Conservation (phyloP, 257 asterid genomes). For the Solanum paucissectum region DNA sequence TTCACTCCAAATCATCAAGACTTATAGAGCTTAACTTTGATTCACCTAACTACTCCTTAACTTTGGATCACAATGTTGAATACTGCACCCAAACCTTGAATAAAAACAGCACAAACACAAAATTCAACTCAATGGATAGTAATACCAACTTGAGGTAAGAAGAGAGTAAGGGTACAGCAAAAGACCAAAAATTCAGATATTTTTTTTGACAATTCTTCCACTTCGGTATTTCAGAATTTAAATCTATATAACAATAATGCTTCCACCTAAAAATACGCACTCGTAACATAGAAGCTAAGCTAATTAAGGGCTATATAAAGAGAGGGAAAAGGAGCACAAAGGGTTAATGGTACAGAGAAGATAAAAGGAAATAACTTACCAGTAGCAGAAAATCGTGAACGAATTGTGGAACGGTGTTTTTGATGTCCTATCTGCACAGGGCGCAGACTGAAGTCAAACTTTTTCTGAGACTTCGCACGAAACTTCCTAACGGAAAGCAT, state of each 20-base stretch:
- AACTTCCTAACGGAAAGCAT: slow-evolving; percentile 45
- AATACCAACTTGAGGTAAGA: background rate
- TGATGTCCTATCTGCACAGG: slow-evolving; percentile 20
- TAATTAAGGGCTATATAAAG: background rate
- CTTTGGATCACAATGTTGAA: background rate
- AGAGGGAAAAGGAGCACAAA: background rate
- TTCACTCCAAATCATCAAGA: background rate
- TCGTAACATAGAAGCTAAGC: background rate
- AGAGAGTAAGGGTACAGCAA: background rate
- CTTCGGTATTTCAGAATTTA: background rate
- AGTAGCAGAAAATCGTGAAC: slow-evolving; percentile 32
- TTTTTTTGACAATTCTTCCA: background rate
- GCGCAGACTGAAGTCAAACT: slow-evolving; percentile 46
- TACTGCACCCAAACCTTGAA: background rate
- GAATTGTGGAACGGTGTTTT: slow-evolving; percentile 54
- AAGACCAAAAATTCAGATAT: background rate
- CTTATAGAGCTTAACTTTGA: background rate
- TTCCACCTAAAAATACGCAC: background rate
- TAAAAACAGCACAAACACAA: background rate
- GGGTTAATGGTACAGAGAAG: background rate
- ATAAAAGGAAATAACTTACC: slow-evolving; percentile 34
- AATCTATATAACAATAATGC: background rate
- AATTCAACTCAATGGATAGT: background rate
- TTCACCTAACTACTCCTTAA: background rate
- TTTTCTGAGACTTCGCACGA: slow-evolving; percentile 66